Evolutionary conservation across 2,329 filamentous ascomycete genomes (phyloP).

Genomic region (Neobulgaria alba): DNA sequence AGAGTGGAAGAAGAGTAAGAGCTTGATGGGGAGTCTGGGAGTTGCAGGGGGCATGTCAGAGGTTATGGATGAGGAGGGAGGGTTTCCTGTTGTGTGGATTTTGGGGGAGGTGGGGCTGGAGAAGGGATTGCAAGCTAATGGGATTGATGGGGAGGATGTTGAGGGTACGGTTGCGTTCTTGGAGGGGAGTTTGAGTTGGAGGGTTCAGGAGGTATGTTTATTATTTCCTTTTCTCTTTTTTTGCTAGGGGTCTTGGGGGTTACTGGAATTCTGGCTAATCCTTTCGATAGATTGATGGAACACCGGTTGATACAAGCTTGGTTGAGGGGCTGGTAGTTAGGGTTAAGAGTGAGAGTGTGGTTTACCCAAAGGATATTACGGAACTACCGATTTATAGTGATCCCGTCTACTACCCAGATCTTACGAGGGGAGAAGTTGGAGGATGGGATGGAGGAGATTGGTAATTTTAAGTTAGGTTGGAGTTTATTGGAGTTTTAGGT

Average conservation of each 20-base stretch:
- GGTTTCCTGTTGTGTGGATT: slow-evolving; percentile 9
- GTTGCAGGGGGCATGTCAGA: slow-evolving; percentile 3
- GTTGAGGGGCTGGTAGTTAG: slow-evolving; percentile 13
- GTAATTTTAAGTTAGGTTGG: no score
- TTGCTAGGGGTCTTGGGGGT: not conserved
- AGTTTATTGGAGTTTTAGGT: no score
- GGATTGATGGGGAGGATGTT: slow-evolving; percentile 9
- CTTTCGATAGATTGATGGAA: slow-evolving; percentile 20
- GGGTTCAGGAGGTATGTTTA: slow-evolving; percentile 20
- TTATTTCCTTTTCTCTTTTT: not conserved
- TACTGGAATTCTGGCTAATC: not conserved
- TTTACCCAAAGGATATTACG: slow-evolving; percentile 7
- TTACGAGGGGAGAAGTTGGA: slow-evolving; percentile 15
- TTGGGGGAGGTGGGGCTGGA: slow-evolving; percentile 19
- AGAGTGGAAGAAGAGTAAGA: slow-evolving; percentile 14
- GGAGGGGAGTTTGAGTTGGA: slow-evolving; percentile 20
- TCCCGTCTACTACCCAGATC: slow-evolving; percentile 16
- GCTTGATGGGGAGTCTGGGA: slow-evolving; percentile 13
- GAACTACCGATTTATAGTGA: slow-evolving; percentile 19
- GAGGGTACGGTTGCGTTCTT: slow-evolving; percentile 12
- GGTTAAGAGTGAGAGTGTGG: slow-evolving; percentile 19
- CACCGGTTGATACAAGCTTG: slow-evolving; percentile 7
- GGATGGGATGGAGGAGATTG: slow-evolving; percentile 8
- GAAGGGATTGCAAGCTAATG: slow-evolving; percentile 7
- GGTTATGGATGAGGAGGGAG: no score